phyloP scores from a whole-genome alignment of 2,329 filamentous ascomycete species.

The Arthrinium puccinioides region DNA sequence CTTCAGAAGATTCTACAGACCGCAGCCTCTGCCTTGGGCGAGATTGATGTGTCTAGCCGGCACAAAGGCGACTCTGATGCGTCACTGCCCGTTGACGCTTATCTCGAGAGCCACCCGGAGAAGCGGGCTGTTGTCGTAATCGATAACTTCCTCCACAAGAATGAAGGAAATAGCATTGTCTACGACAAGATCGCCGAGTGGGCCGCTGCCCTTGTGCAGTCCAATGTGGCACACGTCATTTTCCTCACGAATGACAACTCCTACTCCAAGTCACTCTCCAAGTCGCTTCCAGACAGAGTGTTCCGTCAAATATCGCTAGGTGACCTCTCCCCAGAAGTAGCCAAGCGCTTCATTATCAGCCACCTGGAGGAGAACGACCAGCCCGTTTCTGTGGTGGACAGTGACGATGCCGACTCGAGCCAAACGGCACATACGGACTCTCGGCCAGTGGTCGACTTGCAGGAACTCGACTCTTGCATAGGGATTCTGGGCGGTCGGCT shows the following conservation, averaged over 20 bases:
- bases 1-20: slow-evolving; percentile 85
- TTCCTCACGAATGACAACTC: slow-evolving; percentile 88
- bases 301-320: slow-evolving; percentile 81
- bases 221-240: slow-evolving; percentile 87
- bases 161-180: slow-evolving; percentile 55
- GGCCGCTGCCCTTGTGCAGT: slow-evolving; percentile 77
- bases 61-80: slow-evolving; percentile 68
- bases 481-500: slow-evolving; percentile 78
- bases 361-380: slow-evolving; percentile 55
- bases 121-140: slow-evolving; percentile 76
- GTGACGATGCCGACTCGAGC: slow-evolving; percentile 19
- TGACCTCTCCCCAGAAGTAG: slow-evolving; percentile 78
- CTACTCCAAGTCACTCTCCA: slow-evolving; percentile 79
- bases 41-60: slow-evolving; percentile 64
- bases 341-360: slow-evolving; percentile 82
- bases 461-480: slow-evolving; percentile 75
- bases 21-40: slow-evolving; percentile 69
- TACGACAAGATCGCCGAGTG: slow-evolving; percentile 82
- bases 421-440: slow-evolving; percentile 18
- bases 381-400: slow-evolving; percentile 18
- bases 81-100: slow-evolving; percentile 72
- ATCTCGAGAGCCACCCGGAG: slow-evolving; percentile 83
- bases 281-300: slow-evolving; percentile 82
- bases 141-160: slow-evolving; percentile 85
- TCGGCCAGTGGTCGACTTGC: slow-evolving; percentile 37